phyloP scores from a whole-genome alignment of 1,139 yeast genomes.

The Pichia sp. region DNA sequence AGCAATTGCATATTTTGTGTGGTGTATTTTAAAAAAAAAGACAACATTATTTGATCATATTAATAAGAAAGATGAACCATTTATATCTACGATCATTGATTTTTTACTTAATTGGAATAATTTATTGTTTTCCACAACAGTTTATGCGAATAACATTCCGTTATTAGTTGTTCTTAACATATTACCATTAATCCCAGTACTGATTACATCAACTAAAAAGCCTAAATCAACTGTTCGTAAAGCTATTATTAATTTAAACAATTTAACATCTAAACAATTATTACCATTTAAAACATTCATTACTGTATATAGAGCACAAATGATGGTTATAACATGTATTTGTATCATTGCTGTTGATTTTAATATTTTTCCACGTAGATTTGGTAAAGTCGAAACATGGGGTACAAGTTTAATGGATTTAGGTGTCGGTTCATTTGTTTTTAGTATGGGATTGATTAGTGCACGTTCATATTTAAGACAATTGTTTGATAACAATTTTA shows the following conservation, averaged over 20 bases:
- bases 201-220: slow-evolving; percentile 7
- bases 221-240: slow-evolving; percentile 1
- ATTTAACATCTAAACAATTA: slow-evolving; percentile 25
- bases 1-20: slow-evolving; percentile 45
- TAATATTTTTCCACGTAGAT: slow-evolving; percentile 76
- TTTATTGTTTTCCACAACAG: slow-evolving; percentile 61
- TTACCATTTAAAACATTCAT: slow-evolving; percentile 61
- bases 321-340: slow-evolving; percentile 80
- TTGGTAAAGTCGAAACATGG: slow-evolving; percentile 98
- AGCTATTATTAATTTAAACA: slow-evolving; percentile 17
- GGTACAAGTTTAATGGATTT: slow-evolving; percentile 96
- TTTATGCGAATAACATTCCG: slow-evolving; percentile 46
- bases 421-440: slow-evolving; percentile 98
- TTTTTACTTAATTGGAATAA: slow-evolving; percentile 62
- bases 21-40: slow-evolving; percentile 41
- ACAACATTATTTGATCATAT: slow-evolving; percentile 29
- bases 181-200: slow-evolving; percentile 32
- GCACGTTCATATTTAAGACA: slow-evolving; percentile 53
- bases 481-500: slow-evolving; percentile 28
- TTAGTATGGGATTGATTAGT: slow-evolving; percentile 88
- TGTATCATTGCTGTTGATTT: slow-evolving; percentile 95
- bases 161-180: slow-evolving; percentile 39
- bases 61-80: slow-evolving; percentile 18
- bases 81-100: slow-evolving; percentile 40
- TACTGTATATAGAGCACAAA: slow-evolving; percentile 79